Evolutionary conservation across 768 basidiomycete genomes (phyloP).

Genomic region (Glaciozyma martinii): DNA sequence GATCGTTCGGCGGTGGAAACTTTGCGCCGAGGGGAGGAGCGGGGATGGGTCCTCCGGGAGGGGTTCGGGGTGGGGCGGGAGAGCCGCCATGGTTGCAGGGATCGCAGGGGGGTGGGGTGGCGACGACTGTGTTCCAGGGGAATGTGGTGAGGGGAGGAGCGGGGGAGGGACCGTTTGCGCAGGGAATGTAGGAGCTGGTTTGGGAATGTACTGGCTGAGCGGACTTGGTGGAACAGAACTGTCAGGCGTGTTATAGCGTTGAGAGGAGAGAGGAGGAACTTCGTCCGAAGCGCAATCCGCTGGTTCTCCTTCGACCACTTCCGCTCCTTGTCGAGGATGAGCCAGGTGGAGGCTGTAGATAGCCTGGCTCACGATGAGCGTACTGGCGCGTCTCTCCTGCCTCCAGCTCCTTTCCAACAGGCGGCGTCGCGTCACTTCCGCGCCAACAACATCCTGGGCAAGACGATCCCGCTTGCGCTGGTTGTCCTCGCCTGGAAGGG

Average conservation of each 20-base stretch:
- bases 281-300: too few relatives aligned
- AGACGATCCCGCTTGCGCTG: conserved; percentile 7
- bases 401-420: neutral
- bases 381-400: neutral
- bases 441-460: conserved; percentile 19
- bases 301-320: neutral
- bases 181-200: neutral
- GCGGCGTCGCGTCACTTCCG: neutral
- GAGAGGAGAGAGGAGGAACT: too few relatives aligned
- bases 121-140: neutral
- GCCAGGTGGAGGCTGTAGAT: neutral
- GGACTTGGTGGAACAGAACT: too few relatives aligned
- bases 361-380: neutral
- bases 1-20: neutral
- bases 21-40: neutral
- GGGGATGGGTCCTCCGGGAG: neutral
- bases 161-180: neutral
- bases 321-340: neutral
- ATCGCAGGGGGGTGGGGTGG: neutral
- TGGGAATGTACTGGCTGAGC: neutral
- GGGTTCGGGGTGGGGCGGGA: neutral
- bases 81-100: neutral
- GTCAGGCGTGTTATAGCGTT: too few relatives aligned
- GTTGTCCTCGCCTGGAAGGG: conserved; percentile 10
- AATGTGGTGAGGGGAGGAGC: neutral